These are phyloP conservation scores for Cubamyces sp. DNA, from an alignment of 768 basidiomycete species.

Conservation along the genomic window DNA sequence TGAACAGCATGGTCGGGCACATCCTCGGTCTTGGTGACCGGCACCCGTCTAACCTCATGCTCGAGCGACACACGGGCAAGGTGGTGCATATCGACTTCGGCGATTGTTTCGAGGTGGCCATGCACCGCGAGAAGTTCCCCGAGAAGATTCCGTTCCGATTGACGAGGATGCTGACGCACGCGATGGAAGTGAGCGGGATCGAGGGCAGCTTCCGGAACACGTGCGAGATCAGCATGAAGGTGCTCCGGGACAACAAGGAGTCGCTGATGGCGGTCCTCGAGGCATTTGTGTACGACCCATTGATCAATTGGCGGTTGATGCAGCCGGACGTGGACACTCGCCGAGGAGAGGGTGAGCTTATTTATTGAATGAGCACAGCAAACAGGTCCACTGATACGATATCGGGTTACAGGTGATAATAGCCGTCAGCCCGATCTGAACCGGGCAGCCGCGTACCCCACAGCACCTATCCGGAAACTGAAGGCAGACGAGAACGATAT, in stretches of 20 bases:
- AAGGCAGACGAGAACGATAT: slow-evolving; percentile 95
- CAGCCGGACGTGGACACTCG: slow-evolving; percentile 78
- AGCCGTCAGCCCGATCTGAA: slow-evolving; percentile 51
- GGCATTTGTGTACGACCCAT: slow-evolving; percentile 97
- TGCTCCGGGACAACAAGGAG: slow-evolving; percentile 95
- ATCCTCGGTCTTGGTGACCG: slow-evolving; percentile 97
- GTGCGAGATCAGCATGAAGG: slow-evolving; percentile 97
- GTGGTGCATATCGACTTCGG: slow-evolving; percentile 98
- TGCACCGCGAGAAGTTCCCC: slow-evolving; percentile 98
- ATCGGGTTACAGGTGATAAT: slow-evolving; percentile 11
- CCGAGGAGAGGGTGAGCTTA: slow-evolving; percentile 62
- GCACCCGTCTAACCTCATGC: slow-evolving; percentile 92
- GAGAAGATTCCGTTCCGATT: slow-evolving; percentile 98
- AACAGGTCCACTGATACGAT: slow-evolving; percentile 1
- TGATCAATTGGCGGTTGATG: slow-evolving; percentile 96
- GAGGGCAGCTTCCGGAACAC: slow-evolving; percentile 96
- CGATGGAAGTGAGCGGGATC: slow-evolving; percentile 99
- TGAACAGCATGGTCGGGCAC: slow-evolving; percentile 99
- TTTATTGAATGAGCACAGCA: neutral
- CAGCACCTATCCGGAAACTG: slow-evolving; percentile 78
- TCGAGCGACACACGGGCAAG: slow-evolving; percentile 90
- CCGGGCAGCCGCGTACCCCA: slow-evolving; percentile 71
- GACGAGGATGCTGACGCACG: slow-evolving; percentile 97
- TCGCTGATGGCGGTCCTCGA: slow-evolving; percentile 99
- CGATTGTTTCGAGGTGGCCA: slow-evolving; percentile 98